Base-by-base conservation (phyloP, 2,329 filamentous ascomycete species). In the Beauveria rudraprayagi region DNA sequence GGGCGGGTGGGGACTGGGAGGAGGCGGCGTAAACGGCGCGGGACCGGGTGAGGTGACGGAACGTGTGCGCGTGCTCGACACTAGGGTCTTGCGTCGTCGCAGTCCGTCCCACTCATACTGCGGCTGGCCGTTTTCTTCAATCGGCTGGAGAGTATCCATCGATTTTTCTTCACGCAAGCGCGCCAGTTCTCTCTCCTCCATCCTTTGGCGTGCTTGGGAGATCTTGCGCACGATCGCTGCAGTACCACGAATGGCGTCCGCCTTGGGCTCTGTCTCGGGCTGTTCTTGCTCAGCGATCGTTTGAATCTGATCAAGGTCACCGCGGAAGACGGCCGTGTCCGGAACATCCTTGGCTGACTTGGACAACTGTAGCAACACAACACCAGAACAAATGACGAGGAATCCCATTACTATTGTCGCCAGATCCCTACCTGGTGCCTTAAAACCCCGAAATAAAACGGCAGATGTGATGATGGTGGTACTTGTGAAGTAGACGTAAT, bases 341-440 rank as follows among this genome's bases (percentile, higher is more conserved):
- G 94, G 94, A 0, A 99, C 93, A 70, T 99, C 93, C 71, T 97
- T 99, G 67, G 94, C 91, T 0, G 93, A 97, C 72, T 97, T 97
- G 57, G 94, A 97, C n/a, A 99, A 83, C 71, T 99, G 94, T 10
- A 99, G 78, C 8, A 99, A 77, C 0, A 97, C 88, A 6, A 97
- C 94, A 1, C 94, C 94, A 0, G 92, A 83, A 72, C 94, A 99
- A 64, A 99, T 99, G 63, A 89, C 88, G 46, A 99, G 77, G 76
- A 99, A 99, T 1, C 94, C 94, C 77, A 96, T 85, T 61, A 97
- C 88, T 34, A 97, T 90, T 0, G 92, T 96, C 51, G 90, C 81
- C 61, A 99, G 97, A 28, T 89, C 84, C 6, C 85, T 82, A 0
- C 84, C 81, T 0, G 90, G 90, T 41, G 93, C 94, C 70, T 96